Evolutionary conservation across 257 asterid genomes (phyloP), one percentile per base, ranked within the genome.

Genomic region (Jasminum sambac): DNA sequence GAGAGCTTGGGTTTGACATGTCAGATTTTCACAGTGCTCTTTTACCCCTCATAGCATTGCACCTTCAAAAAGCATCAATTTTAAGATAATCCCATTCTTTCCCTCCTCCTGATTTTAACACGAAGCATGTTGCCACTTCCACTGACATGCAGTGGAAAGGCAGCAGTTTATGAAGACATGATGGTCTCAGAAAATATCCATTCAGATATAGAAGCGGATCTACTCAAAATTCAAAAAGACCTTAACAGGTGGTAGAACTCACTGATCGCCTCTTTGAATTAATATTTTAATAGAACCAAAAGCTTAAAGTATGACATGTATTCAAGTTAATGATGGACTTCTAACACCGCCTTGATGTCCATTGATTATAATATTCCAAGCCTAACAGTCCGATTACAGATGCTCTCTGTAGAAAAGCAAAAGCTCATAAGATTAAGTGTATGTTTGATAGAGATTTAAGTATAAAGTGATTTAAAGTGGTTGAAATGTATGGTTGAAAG

Each of bases 371-470:
- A 17, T 44, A 36, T 59, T 41, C 5, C 68, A 50, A 44, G 52
- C n/a, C 26, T 37, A 65, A 70, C 25, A 74, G 41, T 70, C 48
- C 75, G 55, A 13, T 46, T 3, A 17, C 11, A 44, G 24, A 48
- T 69, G 59, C 14, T 69, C 57, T 5, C 52, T 23, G 50, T 26
- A 10, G 5, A 66, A 62, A 62, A 41, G 63, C 36, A 72, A 52
- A 64, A 41, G 14, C 34, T 52, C 30, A 21, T 30, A 8, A 3
- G 16, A 23, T 23, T 11, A 34, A 38, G 2, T 1, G 4, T 30
- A 30, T 30, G 36, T 30, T 30, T 30, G 36, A 30, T 30, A 30
- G 36, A 30, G 36, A 30, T 30, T 30, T 30, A 30, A 30, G 36
- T 30, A 1, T 30, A 30, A 30, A 30, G 36, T 30, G 36, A 4